Conservation (phyloP, 2,329 filamentous ascomycete genomes). For the Torrubiella hemipterigena region DNA sequence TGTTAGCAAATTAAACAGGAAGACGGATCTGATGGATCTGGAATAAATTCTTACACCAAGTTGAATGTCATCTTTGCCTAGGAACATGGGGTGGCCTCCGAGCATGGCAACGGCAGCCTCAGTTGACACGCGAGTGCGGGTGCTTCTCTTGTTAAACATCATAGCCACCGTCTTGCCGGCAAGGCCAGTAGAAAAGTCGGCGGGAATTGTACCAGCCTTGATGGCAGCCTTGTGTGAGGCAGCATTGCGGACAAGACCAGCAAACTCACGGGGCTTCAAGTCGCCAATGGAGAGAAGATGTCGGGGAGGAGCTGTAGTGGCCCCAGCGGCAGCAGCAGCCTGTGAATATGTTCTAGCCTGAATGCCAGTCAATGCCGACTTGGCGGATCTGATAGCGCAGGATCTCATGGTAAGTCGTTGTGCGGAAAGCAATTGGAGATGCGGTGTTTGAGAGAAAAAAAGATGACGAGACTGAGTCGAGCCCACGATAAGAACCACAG, state of each 20-base stretch:
- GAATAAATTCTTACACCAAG: constrained; percentile 64
- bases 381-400: neutral
- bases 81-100: constrained; percentile 91
- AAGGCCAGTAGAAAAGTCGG: constrained; percentile 48
- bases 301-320: constrained; percentile 38
- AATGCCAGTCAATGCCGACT: neutral
- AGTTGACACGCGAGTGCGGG: constrained; percentile 83
- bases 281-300: constrained; percentile 90
- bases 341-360: neutral
- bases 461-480: neutral
- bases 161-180: constrained; percentile 76
- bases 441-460: neutral
- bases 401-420: neutral
- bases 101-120: constrained; percentile 82
- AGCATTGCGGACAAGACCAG: constrained; percentile 73
- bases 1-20: neutral
- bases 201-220: constrained; percentile 50
- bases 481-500: no score
- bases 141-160: constrained; percentile 95
- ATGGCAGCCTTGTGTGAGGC: constrained; percentile 62
- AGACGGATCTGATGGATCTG: neutral
- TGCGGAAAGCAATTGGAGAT: neutral
- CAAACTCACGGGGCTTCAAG: constrained; percentile 67
- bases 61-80: constrained; percentile 93
- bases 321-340: no score